Percentiles rank a stretch among this genome's conserved stretches.
These are phyloP conservation scores for Sambucus nigra DNA, from an alignment of 129 eudicot species.

Conservation along the genomic window DNA sequence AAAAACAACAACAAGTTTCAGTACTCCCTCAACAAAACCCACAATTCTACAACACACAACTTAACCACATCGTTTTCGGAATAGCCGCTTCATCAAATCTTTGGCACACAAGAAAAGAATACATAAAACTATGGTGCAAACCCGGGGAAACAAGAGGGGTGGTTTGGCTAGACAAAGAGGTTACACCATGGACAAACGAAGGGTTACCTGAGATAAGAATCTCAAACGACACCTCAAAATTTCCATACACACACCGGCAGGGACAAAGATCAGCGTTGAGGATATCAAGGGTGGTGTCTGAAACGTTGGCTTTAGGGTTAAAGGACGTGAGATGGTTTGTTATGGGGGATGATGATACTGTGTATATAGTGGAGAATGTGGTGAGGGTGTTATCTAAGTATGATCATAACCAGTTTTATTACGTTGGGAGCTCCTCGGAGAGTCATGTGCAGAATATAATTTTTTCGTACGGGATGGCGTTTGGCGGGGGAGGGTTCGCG, in stretches of 20 bases:
- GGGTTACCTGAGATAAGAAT: slow-evolving; percentile 45
- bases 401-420: slow-evolving; percentile 58
- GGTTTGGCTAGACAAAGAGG: slow-evolving; percentile 56
- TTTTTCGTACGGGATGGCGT: slow-evolving; percentile 77
- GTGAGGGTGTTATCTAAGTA: slow-evolving; percentile 51
- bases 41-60: slow-evolving; percentile 20
- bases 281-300: slow-evolving; percentile 68
- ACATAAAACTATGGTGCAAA: slow-evolving; percentile 71
- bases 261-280: slow-evolving; percentile 59
- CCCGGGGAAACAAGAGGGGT: slow-evolving; percentile 56
- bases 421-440: slow-evolving; percentile 67
- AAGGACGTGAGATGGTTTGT: slow-evolving; percentile 76
- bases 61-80: slow-evolving; percentile 58
- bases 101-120: slow-evolving; percentile 62
- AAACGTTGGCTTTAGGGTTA: slow-evolving; percentile 51
- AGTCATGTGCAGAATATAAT: slow-evolving; percentile 73
- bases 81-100: slow-evolving; percentile 64
- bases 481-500: too few relatives aligned
- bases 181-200: slow-evolving; percentile 22
- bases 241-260: slow-evolving; percentile 45
- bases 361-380: slow-evolving; percentile 58
- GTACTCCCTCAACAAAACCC: not conserved
- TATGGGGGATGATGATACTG: slow-evolving; percentile 91
- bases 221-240: slow-evolving; percentile 41
- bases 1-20: too few relatives aligned